phyloP scores from a whole-genome alignment of 768 basidiomycete genomes.

The Agaricus blazei region DNA sequence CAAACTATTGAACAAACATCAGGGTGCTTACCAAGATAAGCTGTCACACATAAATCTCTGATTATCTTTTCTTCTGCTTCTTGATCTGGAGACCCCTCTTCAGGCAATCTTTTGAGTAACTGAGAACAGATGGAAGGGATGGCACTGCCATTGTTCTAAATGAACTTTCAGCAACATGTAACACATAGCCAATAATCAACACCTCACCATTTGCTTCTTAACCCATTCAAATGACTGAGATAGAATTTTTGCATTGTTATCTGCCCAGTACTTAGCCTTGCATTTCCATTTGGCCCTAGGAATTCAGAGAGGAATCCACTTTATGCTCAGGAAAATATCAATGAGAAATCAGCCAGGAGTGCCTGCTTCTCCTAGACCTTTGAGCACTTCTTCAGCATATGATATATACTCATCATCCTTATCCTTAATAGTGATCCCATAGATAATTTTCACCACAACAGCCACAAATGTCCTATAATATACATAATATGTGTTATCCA shows the following conservation, averaged over 20 bases:
- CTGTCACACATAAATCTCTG: not conserved
- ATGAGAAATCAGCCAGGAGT: conserved; percentile 27
- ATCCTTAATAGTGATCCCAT: not conserved
- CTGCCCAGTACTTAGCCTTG: conserved; percentile 29
- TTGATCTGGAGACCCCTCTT: conserved; percentile 1
- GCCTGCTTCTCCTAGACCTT: conserved; percentile 18
- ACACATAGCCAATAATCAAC: not conserved
- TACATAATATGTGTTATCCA: too few relatives aligned
- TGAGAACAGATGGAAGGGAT: conserved; percentile 5
- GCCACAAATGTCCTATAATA: not conserved
- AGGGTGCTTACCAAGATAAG: conserved; percentile 5
- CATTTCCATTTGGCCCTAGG: conserved; percentile 41
- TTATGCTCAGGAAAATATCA: conserved; percentile 20
- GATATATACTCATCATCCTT: conserved; percentile 15
- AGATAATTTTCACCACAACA: conserved; percentile 7
- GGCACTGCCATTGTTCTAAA: not conserved
- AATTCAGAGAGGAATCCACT: conserved; percentile 30
- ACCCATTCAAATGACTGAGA: conserved; percentile 33
- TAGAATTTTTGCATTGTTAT: conserved; percentile 25
- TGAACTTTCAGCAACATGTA: not conserved
- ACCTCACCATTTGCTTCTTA: conserved; percentile 3
- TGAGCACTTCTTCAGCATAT: conserved; percentile 18
- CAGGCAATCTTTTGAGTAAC: conserved; percentile 5
- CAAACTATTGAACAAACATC: not conserved
- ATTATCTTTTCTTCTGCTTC: conserved; percentile 1